These are phyloP conservation scores for Pestalotiopsis sp. DNA, from an alignment of 2,329 filamentous ascomycete genomes.

Conservation along the genomic window DNA sequence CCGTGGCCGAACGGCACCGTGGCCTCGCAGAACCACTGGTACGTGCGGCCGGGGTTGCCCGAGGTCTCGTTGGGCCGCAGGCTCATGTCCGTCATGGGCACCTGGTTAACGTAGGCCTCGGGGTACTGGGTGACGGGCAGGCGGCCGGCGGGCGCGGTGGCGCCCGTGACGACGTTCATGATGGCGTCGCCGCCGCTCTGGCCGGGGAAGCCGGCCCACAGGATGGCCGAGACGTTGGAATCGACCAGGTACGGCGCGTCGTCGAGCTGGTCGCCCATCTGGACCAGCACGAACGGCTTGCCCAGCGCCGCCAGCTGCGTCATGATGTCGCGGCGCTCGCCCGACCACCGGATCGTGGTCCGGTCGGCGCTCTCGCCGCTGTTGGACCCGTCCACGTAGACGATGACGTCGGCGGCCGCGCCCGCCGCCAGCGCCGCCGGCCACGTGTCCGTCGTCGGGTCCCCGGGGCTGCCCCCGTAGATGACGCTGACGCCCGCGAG, in stretches of 20 bases:
- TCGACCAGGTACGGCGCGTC: constrained; percentile 44
- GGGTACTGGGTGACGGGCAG: constrained; percentile 52
- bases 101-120: constrained; percentile 42
- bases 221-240: constrained; percentile 44
- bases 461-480: constrained; percentile 34
- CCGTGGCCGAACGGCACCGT: constrained; percentile 48
- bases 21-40: constrained; percentile 50
- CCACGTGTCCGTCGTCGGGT: constrained; percentile 32
- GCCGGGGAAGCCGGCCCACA: constrained; percentile 56
- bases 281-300: constrained; percentile 54
- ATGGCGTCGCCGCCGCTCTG: constrained; percentile 54
- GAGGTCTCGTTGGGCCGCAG: constrained; percentile 41
- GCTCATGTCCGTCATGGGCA: constrained; percentile 52
- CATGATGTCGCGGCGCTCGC: constrained; percentile 53
- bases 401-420: constrained; percentile 48
- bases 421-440: constrained; percentile 39
- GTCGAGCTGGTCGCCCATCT: constrained; percentile 53
- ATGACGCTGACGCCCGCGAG: constrained; percentile 49
- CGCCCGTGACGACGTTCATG: constrained; percentile 49
- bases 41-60: constrained; percentile 47
- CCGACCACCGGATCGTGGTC: constrained; percentile 51
- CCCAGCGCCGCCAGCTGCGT: constrained; percentile 33
- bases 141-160: constrained; percentile 45
- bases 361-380: constrained; percentile 56
- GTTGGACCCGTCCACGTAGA: constrained; percentile 56